Evolutionary conservation across 805 yeast genomes (phyloP).

Genomic region (Ascoidea rubescens): DNA sequence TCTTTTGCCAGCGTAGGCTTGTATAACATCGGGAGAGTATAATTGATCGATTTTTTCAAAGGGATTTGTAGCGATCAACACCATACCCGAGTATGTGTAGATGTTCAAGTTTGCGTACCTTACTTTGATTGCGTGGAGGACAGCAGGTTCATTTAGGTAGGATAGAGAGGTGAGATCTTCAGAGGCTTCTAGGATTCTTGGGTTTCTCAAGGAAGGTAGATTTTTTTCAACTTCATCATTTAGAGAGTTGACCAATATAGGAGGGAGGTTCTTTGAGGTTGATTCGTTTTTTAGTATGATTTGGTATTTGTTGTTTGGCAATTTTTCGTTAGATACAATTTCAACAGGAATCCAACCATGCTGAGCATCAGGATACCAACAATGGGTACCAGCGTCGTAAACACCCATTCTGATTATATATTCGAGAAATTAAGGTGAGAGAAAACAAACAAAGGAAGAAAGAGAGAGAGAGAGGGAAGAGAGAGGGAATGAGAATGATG

Average conservation of each 20-base stretch:
- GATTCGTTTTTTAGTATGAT: conserved; percentile 38
- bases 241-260: conserved; percentile 16
- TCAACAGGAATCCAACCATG: conserved; percentile 69
- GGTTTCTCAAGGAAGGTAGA: conserved; percentile 77
- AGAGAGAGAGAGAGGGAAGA: not conserved
- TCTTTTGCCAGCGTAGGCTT: conserved; percentile 84
- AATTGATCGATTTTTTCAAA: conserved; percentile 85
- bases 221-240: conserved; percentile 37
- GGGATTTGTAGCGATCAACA: conserved; percentile 91
- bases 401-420: not conserved
- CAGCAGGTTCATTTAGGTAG: conserved; percentile 92
- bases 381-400: conserved; percentile 29
- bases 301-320: conserved; percentile 28
- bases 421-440: not conserved
- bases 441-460: not conserved
- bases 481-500: too few species aligned
- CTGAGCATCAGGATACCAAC: conserved; percentile 69
- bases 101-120: conserved; percentile 84
- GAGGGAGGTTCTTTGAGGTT: conserved; percentile 5
- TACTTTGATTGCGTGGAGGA: conserved; percentile 80
- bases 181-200: conserved; percentile 82
- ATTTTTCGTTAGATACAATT: conserved; percentile 27
- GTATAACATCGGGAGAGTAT: conserved; percentile 84
- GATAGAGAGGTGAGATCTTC: conserved; percentile 90
- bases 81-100: conserved; percentile 94